Base-by-base conservation (phyloP, 169 alveolate genomes). In the Plasmodium sp. region DNA sequence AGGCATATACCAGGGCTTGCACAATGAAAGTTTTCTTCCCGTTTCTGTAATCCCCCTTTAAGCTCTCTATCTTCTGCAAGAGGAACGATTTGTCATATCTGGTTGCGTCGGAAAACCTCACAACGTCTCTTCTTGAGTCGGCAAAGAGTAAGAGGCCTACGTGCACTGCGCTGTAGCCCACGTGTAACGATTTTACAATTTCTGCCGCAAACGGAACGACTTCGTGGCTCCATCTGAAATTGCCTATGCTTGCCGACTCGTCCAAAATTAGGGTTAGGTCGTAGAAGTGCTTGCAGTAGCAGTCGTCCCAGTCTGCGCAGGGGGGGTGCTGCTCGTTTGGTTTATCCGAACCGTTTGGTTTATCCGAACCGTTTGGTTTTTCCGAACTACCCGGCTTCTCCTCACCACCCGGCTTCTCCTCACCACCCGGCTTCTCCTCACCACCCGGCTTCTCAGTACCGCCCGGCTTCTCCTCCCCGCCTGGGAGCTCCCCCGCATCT, bases 191-290 rank as follows among this genome's bases (percentile, higher is more conserved):
- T 41, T 51, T n/a, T 75, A 86, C 71, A 16, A 86, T 27, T n/a
- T 77, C 86, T 41, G 58, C 18, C 12, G 93, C 81, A 86, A 86
- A 86, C 62, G 93, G 93, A 77, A 86, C 62, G 45, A 86, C 93
- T 75, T 86, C 86, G 43, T 31, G 7, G 18, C n/a, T 36, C 93
- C 93, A 86, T 86, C 84, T 77, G 33, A 10, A 86, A 75, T 86
- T 34, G 12, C 84, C 83, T 75, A 86, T 86, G 56, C 93, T 86
- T n/a, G 93, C 86, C 67, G 93, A 86, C 56, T 86, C 93, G 48
- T 86, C 93, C 81, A 86, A 86, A 77, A 86, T 34, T 74, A 86
- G 80, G 22, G 93, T 85, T 31, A 85, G n/a, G 62, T 85, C 93
- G 67, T 85, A 85, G 81, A 75, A 85, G 80, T 85, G 48, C 34